Evolutionary conservation across 2,329 filamentous ascomycete species (phyloP).

Genomic region (Aspergillus texensis): DNA sequence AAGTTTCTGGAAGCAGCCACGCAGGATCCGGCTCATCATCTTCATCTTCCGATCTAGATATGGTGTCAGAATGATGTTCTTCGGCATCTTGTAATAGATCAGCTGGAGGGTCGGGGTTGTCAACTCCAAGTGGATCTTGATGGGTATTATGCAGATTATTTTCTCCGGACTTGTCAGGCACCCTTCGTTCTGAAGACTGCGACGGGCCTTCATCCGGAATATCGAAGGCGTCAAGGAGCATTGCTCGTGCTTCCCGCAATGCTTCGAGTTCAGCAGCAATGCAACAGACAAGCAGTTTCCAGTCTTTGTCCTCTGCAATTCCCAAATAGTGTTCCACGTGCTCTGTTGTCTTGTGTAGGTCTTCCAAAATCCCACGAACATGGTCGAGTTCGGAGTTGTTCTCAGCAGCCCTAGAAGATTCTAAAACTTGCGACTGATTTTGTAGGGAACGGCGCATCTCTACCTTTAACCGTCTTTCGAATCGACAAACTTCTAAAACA

Average conservation of each 20-base stretch:
- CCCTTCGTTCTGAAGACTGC: constrained; percentile 11
- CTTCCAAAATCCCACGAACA: constrained; percentile 39
- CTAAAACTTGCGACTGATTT: constrained; percentile 23
- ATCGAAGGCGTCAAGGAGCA: constrained; percentile 40
- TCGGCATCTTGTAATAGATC: constrained; percentile 38
- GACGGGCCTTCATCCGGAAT: constrained; percentile 24
- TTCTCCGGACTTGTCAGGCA: constrained; percentile 3
- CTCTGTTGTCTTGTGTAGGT: constrained; percentile 51
- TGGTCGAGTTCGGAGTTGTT: constrained; percentile 26
- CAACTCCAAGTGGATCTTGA: constrained; percentile 27
- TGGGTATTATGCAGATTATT: constrained; percentile 13
- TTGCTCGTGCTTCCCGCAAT: constrained; percentile 41
- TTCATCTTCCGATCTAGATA: constrained; percentile 39
- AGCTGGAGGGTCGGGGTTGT: constrained; percentile 39
- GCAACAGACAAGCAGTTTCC: constrained; percentile 64
- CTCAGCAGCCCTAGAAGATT: constrained; percentile 13
- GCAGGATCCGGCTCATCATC: constrained; percentile 49
- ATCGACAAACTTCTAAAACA: constrained; percentile 53
- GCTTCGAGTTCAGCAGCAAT: constrained; percentile 66
- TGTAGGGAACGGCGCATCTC: constrained; percentile 38
- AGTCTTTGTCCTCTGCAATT: constrained; percentile 56
- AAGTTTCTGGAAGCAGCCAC: constrained; percentile 41
- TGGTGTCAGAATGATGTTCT: constrained; percentile 22
- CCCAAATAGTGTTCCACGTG: constrained; percentile 54
- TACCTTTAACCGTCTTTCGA: constrained; percentile 45